A percentile compares a stretch with the other conserved stretches of the same genome.
Conservation (phyloP, 768 basidiomycete genomes). For the Pisolithus microcarpus region DNA sequence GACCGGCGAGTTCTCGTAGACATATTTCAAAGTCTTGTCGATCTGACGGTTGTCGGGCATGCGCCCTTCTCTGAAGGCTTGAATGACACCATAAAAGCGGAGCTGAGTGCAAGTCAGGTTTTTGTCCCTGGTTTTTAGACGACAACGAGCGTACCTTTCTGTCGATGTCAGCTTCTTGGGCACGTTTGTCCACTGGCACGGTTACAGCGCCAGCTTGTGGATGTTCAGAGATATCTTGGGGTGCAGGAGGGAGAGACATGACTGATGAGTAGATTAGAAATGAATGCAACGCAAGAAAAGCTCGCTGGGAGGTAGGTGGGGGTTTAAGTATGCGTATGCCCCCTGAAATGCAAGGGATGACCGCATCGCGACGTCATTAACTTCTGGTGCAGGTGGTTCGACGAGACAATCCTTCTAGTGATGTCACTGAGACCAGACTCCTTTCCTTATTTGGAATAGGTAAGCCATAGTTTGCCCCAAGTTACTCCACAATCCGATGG, state of each 20-base stretch:
- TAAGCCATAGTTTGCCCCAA: no score
- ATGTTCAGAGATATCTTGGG: slow-evolving; percentile 53
- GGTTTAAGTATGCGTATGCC: neutral
- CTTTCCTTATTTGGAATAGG: neutral
- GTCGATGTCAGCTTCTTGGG: slow-evolving; percentile 68
- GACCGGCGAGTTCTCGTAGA: slow-evolving; percentile 53
- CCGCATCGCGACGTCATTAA: slow-evolving; percentile 10
- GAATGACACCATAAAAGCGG: slow-evolving; percentile 70
- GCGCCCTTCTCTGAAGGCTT: slow-evolving; percentile 73
- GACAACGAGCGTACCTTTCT: slow-evolving; percentile 46
- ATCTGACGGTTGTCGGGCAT: slow-evolving; percentile 79
- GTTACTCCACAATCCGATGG: no score
- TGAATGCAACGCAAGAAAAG: neutral
- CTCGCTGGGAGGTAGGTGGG: neutral
- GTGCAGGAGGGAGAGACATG: slow-evolving; percentile 64
- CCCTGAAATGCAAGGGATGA: slow-evolving; percentile 1
- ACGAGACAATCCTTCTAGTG: neutral
- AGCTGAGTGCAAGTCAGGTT: slow-evolving; percentile 33
- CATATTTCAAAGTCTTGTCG: slow-evolving; percentile 62
- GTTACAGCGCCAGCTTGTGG: slow-evolving; percentile 57
- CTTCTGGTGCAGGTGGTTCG: neutral
- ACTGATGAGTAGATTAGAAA: slow-evolving; percentile 1
- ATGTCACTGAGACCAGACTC: neutral
- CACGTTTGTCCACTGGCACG: slow-evolving; percentile 52
- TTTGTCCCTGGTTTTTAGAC: neutral